A percentile compares a stretch with the other conserved stretches of the same genome.
Evolutionary conservation across 345 rosid genomes (phyloP).

Genomic region (Stellera chamaejasme): DNA sequence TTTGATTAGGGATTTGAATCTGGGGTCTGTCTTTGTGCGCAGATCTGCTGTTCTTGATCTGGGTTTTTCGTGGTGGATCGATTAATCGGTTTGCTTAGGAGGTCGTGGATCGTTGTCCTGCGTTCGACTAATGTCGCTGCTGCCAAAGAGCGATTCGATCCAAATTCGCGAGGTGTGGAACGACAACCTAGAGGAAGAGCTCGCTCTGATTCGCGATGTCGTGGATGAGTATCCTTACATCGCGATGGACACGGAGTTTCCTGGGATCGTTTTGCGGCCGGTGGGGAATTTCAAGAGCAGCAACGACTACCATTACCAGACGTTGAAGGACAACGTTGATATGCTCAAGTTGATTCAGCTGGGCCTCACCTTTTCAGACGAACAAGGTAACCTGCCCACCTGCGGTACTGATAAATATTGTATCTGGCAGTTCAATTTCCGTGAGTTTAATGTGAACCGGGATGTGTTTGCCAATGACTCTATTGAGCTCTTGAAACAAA

Average conservation of each 20-base stretch:
- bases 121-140: conserved; percentile 47
- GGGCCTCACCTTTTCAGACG: conserved; percentile 83
- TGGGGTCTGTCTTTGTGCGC: too few species aligned
- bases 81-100: too few species aligned
- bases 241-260: conserved; percentile 95
- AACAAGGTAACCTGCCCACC: conserved; percentile 66
- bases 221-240: conserved; percentile 70
- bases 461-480: conserved; percentile 74
- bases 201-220: conserved; percentile 49
- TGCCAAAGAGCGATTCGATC: conserved; percentile 62
- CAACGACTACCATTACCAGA: conserved; percentile 61
- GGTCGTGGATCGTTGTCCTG: not conserved
- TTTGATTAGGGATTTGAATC: too few species aligned
- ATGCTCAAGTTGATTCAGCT: conserved; percentile 73
- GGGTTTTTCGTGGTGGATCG: too few species aligned
- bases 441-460: conserved; percentile 49
- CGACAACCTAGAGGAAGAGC: conserved; percentile 57
- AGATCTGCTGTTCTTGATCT: too few species aligned
- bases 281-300: conserved; percentile 67
- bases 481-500: conserved; percentile 59
- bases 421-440: conserved; percentile 88
- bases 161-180: conserved; percentile 85
- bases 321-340: conserved; percentile 70
- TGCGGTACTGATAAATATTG: conserved; percentile 72
- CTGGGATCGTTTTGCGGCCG: conserved; percentile 65